Conservation (phyloP, 345 rosid genomes). For the Eucalyptus polyanthemos region DNA sequence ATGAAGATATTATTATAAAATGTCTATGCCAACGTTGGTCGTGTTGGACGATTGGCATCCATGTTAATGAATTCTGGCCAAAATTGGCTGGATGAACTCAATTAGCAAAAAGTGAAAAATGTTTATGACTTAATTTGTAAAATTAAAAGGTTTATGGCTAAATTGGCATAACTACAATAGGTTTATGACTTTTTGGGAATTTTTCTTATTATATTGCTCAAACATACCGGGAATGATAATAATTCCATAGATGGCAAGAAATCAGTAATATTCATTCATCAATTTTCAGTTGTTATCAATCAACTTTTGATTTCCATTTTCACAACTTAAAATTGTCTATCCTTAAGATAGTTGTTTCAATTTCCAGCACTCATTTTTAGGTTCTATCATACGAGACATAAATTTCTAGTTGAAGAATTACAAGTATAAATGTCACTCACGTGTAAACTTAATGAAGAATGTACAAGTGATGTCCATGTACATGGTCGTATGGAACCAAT, state of each 20-base stretch:
- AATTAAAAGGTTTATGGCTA: not conserved
- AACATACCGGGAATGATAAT: rapidly evolving
- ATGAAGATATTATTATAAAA: too few species aligned
- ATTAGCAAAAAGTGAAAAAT: too few species aligned
- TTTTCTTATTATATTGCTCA: not conserved
- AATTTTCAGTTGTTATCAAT: not conserved
- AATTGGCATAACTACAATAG: too few species aligned
- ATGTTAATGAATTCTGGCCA: not conserved
- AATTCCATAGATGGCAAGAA: not conserved
- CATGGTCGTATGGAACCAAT: not conserved
- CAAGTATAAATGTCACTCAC: not conserved
- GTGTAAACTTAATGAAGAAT: not conserved
- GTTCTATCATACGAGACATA: not conserved
- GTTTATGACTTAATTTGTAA: too few species aligned
- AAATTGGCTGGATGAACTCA: not conserved
- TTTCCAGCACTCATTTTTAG: not conserved
- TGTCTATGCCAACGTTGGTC: not conserved
- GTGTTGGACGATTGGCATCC: rapidly evolving
- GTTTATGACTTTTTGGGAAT: not conserved
- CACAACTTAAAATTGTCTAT: not conserved
- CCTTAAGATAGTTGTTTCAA: not conserved
- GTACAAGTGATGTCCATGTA: not conserved
- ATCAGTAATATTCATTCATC: not conserved
- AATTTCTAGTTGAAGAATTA: not conserved
- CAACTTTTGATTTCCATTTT: not conserved